phyloP scores from a whole-genome alignment of 192 early-diverging fungal genomes.

The Rhizoclosmatium sp. region DNA sequence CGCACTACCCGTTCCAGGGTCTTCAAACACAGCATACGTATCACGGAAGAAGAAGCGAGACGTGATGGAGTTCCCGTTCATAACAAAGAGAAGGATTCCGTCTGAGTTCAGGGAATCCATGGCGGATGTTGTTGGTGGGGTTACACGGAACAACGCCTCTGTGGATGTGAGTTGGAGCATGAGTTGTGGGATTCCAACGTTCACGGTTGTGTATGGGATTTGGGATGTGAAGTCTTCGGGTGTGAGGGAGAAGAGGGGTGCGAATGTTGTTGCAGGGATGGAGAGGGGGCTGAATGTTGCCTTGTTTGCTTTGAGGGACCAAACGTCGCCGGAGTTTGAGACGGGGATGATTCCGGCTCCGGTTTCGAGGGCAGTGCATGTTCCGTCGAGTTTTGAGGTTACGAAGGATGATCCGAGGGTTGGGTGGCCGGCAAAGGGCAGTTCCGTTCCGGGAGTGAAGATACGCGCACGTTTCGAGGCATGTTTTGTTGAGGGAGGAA shows the following conservation, averaged over 20 bases:
- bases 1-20: constrained; percentile 43
- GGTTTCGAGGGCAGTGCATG: constrained; percentile 34
- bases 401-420: constrained; percentile 39
- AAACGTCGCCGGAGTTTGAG: constrained; percentile 9
- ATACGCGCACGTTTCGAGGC: constrained; percentile 33
- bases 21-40: constrained; percentile 32
- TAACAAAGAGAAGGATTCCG: constrained; percentile 9
- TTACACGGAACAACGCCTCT: constrained; percentile 19
- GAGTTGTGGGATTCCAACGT: constrained; percentile 34
- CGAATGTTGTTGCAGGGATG: neutral
- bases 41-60: constrained; percentile 43
- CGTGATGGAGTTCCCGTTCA: constrained; percentile 14
- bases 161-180: constrained; percentile 19
- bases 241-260: neutral
- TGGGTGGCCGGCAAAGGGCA: constrained; percentile 47
- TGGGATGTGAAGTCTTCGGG: neutral
- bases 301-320: constrained; percentile 15
- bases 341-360: constrained; percentile 40
- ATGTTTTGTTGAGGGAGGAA: neutral
- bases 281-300: constrained; percentile 3
- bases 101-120: neutral
- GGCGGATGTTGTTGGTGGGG: neutral
- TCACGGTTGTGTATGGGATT: constrained; percentile 15
- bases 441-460: constrained; percentile 42
- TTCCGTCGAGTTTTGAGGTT: constrained; percentile 6